These are phyloP conservation scores for Pilaira anomala DNA, from an alignment of 192 early-diverging fungal species.

Conservation along the genomic window DNA sequence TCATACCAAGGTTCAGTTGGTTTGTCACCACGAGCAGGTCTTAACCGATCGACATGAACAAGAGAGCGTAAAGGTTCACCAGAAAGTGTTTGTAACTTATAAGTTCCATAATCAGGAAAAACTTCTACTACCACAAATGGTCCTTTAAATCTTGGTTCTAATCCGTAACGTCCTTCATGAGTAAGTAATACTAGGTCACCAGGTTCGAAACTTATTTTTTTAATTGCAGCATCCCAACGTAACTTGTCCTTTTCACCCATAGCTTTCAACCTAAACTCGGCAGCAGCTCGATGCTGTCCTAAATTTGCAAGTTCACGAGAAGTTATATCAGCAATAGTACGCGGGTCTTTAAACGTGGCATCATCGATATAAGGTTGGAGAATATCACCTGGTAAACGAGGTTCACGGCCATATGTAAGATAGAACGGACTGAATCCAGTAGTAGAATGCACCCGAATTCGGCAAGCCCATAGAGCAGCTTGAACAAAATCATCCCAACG, in stretches of 20 bases:
- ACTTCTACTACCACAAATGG: not conserved
- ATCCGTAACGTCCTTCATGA: conserved; percentile 5
- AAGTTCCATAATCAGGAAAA: not conserved
- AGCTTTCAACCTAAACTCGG: not conserved
- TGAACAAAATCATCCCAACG: conserved; percentile 22
- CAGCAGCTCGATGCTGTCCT: conserved; percentile 5
- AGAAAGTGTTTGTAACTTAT: not conserved
- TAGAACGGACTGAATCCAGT: conserved; percentile 17
- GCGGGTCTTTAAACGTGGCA: not conserved
- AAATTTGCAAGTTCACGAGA: not conserved
- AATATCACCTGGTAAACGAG: conserved; percentile 17
- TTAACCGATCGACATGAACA: conserved; percentile 7
- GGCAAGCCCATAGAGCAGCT: conserved; percentile 10
- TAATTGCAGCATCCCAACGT: conserved; percentile 11
- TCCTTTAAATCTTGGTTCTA: conserved; percentile 11
- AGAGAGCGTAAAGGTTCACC: conserved; percentile 9
- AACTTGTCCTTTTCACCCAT: conserved; percentile 9
- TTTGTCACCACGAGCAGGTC: not conserved
- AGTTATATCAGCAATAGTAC: not conserved
- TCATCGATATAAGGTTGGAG: conserved; percentile 19
- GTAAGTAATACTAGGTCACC: conserved; percentile 7
- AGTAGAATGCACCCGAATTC: conserved; percentile 4
- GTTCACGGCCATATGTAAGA: conserved; percentile 24
- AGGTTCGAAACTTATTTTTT: not conserved
- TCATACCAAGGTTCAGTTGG: not conserved